Conservation (phyloP, 148 eudicot species). For the Simmondsia chinensis region DNA sequence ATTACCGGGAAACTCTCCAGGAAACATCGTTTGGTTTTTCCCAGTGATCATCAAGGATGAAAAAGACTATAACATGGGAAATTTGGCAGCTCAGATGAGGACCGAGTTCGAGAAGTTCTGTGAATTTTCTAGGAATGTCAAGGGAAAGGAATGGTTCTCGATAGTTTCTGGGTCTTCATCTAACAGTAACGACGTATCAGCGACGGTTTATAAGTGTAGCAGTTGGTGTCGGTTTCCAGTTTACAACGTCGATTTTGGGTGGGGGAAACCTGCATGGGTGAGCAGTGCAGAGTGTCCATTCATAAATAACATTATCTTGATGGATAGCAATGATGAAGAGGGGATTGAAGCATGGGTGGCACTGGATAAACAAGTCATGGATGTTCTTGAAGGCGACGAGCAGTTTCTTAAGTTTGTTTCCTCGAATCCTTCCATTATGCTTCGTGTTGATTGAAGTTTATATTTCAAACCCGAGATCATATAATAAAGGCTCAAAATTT, state of each 20-base stretch:
- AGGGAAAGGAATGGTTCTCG: slow-evolving; percentile 3
- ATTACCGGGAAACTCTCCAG: too few species aligned
- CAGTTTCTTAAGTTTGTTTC: too few species aligned
- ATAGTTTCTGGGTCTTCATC: not conserved
- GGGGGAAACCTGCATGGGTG: slow-evolving; percentile 28
- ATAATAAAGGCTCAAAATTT: too few species aligned
- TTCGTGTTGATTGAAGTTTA: too few species aligned
- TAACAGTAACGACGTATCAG: not conserved
- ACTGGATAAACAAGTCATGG: too few species aligned
- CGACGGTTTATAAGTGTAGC: slow-evolving; percentile 3
- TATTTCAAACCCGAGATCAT: too few species aligned
- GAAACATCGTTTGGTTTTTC: too few species aligned
- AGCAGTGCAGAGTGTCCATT: not conserved
- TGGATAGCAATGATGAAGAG: slow-evolving; percentile 10
- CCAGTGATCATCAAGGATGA: too few species aligned
- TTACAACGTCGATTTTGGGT: slow-evolving; percentile 27
- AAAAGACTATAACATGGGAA: not conserved
- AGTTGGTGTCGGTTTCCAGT: slow-evolving; percentile 5
- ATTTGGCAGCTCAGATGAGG: not conserved
- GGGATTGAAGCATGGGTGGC: slow-evolving; percentile 27
- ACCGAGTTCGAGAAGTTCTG: slow-evolving; percentile 5
- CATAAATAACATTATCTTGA: slow-evolving; percentile 10
- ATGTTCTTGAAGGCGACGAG: too few species aligned
- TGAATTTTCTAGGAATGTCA: not conserved
- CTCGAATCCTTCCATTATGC: too few species aligned